Evolutionary conservation across 2,329 filamentous ascomycete genomes (phyloP).

Genomic region (Cladosporium sphaerospermum): DNA sequence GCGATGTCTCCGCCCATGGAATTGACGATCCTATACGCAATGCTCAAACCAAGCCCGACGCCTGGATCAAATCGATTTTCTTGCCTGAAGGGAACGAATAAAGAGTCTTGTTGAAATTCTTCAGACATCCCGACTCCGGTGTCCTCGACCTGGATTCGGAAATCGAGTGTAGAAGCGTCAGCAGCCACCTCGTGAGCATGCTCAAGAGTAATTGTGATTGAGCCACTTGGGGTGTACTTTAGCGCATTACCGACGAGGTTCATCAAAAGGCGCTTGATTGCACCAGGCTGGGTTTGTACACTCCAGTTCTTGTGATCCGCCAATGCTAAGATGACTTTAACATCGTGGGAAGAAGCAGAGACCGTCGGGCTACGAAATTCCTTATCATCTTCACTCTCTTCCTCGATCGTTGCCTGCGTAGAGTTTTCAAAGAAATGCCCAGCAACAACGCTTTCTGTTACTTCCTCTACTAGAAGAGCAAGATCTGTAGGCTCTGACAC

Average conservation of each 20-base stretch:
- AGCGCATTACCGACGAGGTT: slow-evolving; percentile 39
- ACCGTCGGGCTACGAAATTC: no score
- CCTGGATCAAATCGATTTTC: slow-evolving; percentile 28
- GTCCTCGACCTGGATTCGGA: slow-evolving; percentile 21
- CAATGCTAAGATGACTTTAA: neutral
- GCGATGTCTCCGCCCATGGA: slow-evolving; percentile 55
- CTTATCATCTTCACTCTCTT: neutral
- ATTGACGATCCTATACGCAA: slow-evolving; percentile 40
- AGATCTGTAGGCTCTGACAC: slow-evolving; percentile 36
- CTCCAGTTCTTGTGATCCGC: slow-evolving; percentile 30
- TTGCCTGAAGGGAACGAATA: slow-evolving; percentile 31
- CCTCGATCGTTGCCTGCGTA: neutral
- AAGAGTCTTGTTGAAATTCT: slow-evolving; percentile 24
- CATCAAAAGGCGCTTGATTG: slow-evolving; percentile 41
- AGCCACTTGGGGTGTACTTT: slow-evolving; percentile 40
- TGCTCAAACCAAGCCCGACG: slow-evolving; percentile 31
- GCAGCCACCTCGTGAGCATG: slow-evolving; percentile 17
- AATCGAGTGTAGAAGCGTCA: neutral
- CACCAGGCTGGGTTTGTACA: slow-evolving; percentile 41
- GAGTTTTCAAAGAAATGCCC: slow-evolving; percentile 40
- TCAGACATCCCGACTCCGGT: slow-evolving; percentile 31
- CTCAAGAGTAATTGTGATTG: slow-evolving; percentile 33
- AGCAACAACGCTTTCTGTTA: slow-evolving; percentile 49
- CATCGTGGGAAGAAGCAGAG: neutral
- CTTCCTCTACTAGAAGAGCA: slow-evolving; percentile 45